Base-by-base conservation (phyloP, 148 eudicot species). In the Pharnaceum exiguum region DNA sequence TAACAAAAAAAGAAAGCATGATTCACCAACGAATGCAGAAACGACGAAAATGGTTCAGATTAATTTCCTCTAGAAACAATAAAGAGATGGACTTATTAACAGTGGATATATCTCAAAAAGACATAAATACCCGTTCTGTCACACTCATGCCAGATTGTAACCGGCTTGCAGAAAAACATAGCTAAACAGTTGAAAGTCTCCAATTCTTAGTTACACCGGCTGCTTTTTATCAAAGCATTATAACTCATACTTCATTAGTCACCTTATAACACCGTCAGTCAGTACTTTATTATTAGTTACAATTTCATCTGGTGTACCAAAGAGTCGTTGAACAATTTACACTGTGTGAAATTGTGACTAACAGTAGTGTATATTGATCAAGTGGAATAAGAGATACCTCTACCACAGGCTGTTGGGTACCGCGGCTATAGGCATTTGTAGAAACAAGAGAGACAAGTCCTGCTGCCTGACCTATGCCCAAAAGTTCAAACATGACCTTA, bases 401-500 rank as follows among this genome's bases (percentile, higher is more conserved):
- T 57, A 77, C 53, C 56, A 82, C 63, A 46, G 49, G 42, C 48
- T 62, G 82, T 40, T 74, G 60, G 2, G 73, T 57, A 60, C 63
- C 62, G 13, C 37, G 76, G 61, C 69, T 69, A 56, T 35, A 57
- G 19, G 72, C 93, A 33, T 59, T 53, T 22, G 62, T 60, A 60
- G 69, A 45, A 60, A 44, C 53, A 58, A 40, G 52, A 31, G 45
- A 63, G 49, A 40, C 25, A 35, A 61, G 36, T 27, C 70, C 47
- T 59, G 60, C 62, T 68, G 75, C 56, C 83, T 78, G 69, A 74
- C 78, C 76, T 73, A 74, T 45, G 81, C 62, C 69, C 75, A 76
- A 77, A 31, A 26, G 23, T 23, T 32, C 23, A 30, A 47, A 13
- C 66, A 52, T 28, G 40, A 50, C 23, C 54, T 59, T 53, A 25